phyloP scores from a whole-genome alignment of 768 basidiomycete species.

The Suillus occidentalis region DNA sequence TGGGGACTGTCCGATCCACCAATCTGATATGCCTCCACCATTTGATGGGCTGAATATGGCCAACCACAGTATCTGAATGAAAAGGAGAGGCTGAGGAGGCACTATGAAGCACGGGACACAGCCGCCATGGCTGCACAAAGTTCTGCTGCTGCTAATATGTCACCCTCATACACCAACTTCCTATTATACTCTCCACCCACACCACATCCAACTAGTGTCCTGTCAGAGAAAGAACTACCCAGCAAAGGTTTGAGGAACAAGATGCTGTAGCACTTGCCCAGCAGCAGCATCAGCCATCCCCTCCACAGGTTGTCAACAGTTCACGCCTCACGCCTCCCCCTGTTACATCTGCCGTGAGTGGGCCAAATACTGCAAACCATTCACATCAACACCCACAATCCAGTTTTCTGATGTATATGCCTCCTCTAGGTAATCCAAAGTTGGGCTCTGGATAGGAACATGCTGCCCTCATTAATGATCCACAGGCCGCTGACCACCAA shows the following conservation, averaged over 20 bases:
- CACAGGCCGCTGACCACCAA: too few relatives aligned
- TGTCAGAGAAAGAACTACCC: conserved; percentile 60
- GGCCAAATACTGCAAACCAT: too few relatives aligned
- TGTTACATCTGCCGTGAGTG: conserved; percentile 25
- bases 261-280: conserved; percentile 40
- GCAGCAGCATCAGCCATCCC: conserved; percentile 25
- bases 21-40: conserved; percentile 50
- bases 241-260: conserved; percentile 55
- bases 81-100: conserved; percentile 66
- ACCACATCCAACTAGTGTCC: conserved; percentile 25
- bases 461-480: too few relatives aligned
- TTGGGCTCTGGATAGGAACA: too few relatives aligned
- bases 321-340: conserved; percentile 33
- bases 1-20: not conserved
- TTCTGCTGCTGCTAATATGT: conserved; percentile 17
- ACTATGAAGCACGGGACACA: conserved; percentile 67
- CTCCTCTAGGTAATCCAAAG: too few relatives aligned
- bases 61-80: conserved; percentile 48
- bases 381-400: too few relatives aligned
- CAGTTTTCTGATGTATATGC: too few relatives aligned
- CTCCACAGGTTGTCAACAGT: conserved; percentile 24
- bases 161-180: conserved; percentile 14
- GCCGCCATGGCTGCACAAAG: conserved; percentile 39
- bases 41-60: conserved; percentile 45
- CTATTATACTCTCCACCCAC: conserved; percentile 20